phyloP scores from a whole-genome alignment of 2,329 filamentous ascomycete genomes.

The Stylonectria norvegica region DNA sequence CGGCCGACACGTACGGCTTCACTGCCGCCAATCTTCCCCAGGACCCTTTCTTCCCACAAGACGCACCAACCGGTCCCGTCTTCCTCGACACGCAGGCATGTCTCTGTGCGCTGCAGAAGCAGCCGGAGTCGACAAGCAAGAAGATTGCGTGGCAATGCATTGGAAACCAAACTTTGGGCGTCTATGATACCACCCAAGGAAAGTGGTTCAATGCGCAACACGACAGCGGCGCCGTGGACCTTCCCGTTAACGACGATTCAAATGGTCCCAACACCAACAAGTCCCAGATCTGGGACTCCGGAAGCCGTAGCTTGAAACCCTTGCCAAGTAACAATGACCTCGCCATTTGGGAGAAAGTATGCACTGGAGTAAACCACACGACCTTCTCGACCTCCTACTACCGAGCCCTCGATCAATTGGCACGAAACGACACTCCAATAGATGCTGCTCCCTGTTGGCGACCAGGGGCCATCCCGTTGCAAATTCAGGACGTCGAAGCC shows the following conservation, averaged over 20 bases:
- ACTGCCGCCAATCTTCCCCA: constrained; percentile 29
- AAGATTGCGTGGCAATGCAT: constrained; percentile 42
- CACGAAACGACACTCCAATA: constrained; percentile 27
- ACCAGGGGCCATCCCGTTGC: constrained; percentile 37
- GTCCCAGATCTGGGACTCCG: constrained; percentile 29
- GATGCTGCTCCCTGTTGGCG: constrained; percentile 41
- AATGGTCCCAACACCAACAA: constrained; percentile 33
- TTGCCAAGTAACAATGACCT: constrained; percentile 23
- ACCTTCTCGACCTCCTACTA: constrained; percentile 42
- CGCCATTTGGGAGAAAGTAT: constrained; percentile 37
- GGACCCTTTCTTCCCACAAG: constrained; percentile 37
- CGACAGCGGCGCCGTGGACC: constrained; percentile 17
- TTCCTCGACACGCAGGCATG: constrained; percentile 41
- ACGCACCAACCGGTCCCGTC: constrained; percentile 29
- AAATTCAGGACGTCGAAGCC: constrained; percentile 35
- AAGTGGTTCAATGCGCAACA: constrained; percentile 41
- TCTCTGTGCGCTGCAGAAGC: constrained; percentile 34
- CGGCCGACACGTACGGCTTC: constrained; percentile 15
- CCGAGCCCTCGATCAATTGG: constrained; percentile 25
- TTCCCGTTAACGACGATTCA: constrained; percentile 35
- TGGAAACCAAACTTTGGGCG: constrained; percentile 40
- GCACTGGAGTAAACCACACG: constrained; percentile 40
- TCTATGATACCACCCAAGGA: constrained; percentile 35
- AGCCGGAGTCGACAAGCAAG: constrained; percentile 16
- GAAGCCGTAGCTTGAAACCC: constrained; percentile 24